Evolutionary conservation across 805 yeast genomes (phyloP).

Genomic region (Starmerella geochares): DNA sequence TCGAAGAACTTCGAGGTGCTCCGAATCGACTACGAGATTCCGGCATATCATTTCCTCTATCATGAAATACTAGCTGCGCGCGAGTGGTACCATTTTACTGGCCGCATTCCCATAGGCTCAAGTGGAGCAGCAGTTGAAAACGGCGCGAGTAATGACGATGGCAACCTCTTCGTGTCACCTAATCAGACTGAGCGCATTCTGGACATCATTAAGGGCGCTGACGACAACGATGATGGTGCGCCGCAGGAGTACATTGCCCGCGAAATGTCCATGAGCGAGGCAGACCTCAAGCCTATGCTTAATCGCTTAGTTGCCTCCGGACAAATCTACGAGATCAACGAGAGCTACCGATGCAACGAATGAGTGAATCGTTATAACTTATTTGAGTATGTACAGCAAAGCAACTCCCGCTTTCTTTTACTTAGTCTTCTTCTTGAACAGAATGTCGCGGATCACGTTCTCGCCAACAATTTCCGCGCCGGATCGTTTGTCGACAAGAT

Average conservation of each 20-base stretch:
- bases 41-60: constrained; percentile 44
- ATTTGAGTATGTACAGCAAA: not conserved
- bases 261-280: constrained; percentile 11
- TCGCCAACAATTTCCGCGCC: constrained; percentile 24
- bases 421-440: constrained; percentile 6
- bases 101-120: constrained; percentile 17
- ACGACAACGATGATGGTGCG: constrained; percentile 19
- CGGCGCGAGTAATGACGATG: too few relatives aligned
- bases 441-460: constrained; percentile 13
- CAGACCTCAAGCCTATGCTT: not conserved
- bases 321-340: constrained; percentile 14
- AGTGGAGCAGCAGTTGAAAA: too few relatives aligned
- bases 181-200: constrained; percentile 13
- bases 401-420: not conserved
- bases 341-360: constrained; percentile 8
- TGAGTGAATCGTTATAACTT: not conserved
- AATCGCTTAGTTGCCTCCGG: constrained; percentile 11
- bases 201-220: constrained; percentile 11
- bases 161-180: constrained; percentile 12
- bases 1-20: constrained; percentile 44
- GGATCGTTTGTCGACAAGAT: constrained; percentile 19
- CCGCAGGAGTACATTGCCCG: constrained; percentile 16
- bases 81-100: constrained; percentile 34
- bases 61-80: constrained; percentile 51
- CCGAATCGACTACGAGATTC: constrained; percentile 34